Base-by-base conservation (phyloP, 2,329 filamentous ascomycete genomes). In the Botrytis byssoidea region DNA sequence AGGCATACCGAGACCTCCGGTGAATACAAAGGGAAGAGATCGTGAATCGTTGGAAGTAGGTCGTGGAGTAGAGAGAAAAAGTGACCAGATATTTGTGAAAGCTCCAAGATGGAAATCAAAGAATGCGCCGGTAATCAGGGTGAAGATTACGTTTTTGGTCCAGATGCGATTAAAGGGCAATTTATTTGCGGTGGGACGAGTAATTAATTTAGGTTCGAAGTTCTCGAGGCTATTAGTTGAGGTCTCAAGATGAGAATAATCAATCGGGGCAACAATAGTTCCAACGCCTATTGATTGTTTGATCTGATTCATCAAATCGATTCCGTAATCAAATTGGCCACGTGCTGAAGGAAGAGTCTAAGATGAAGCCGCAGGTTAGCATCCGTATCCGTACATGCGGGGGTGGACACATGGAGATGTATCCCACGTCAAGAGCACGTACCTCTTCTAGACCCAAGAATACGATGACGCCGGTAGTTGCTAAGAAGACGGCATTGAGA, bases 1-100 rank as follows among this genome's bases (percentile, higher is more conserved):
- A 0, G 89, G 86, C 82, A 93, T 90, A 35, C 90, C 90, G 2
- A 93, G 84, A 1, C 92, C 92, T 44, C 91, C 91, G 2, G 88
- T 87, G 77, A 93, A 81, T 79, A 76, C 84, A 57, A 79, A 77
- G 20, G 74, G 75, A 14, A 78, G 73, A 83, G 70, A 70, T 51
- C 40, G 55, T 18, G 44, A 59, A 46, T 66, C 46, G 16, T 65
- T 60, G 9, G 35, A 59, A 7, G 69, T 61, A 20, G 86, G 85
- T 3, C 87, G 85, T 0, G 87, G 87, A 83, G 32, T 87, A 85
- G 88, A 88, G 59, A 90, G 83, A 79, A 90, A 90, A 29, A 89
- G 84, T 61, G 88, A 88, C 79, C 87, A 89, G 70, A 90, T 83
- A 37, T 87, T 85, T 74, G 87, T 86, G 81, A 90, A 91, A 37